Evolutionary conservation across 2,329 filamentous ascomycete species (phyloP), one percentile per base, ranked within the genome.

Genomic region (Orbilia quercus): DNA sequence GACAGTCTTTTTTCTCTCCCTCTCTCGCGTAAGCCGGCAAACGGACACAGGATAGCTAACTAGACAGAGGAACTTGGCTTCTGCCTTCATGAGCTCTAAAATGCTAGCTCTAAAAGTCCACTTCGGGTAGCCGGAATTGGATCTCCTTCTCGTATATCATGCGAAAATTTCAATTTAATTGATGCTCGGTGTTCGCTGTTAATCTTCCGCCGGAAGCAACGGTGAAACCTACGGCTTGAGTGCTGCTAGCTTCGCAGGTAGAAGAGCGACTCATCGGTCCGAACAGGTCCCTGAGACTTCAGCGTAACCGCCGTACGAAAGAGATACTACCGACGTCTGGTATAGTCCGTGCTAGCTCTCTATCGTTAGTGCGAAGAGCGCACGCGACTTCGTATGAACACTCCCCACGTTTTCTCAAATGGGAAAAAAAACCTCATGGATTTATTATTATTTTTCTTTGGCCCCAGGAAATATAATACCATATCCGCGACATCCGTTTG

Each of bases 401-500:
- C 60, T 65, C 64, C 64, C 64, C 64, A 69, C 64, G 64, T 60
- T 69, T 69, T 51, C 44, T 28, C 16, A 23, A 1, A 18, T 2
- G 47, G 7, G 14, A 42, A 40, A 44, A 57, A 60, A 72, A 47
- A 45, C 22, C 60, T 57, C 20, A 48, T 25, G 38, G 25, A 34
- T 36, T 47, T 42, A 23, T n/a, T n/a, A n/a, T n/a, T n/a, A n/a
- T n/a, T n/a, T n/a, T n/a, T n/a, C n/a, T n/a, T n/a, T n/a, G 36
- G 28, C 5, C 23, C 34, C 22, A 54, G 57, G 53, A 51, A 50
- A n/a, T n/a, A n/a, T n/a, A n/a, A n/a, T 31, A 51, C 40, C 45
- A 28, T 63, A 65, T 59, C 69, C 69, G 69, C 51, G 54, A 58
- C 60, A 73, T 73, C 69, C 69, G 69, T 60, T 73, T 59, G 58